A percentile compares a stretch with the other conserved stretches of the same genome.
Conservation (phyloP, 2,329 filamentous ascomycete species). For the Colletotrichum coccodes region DNA sequence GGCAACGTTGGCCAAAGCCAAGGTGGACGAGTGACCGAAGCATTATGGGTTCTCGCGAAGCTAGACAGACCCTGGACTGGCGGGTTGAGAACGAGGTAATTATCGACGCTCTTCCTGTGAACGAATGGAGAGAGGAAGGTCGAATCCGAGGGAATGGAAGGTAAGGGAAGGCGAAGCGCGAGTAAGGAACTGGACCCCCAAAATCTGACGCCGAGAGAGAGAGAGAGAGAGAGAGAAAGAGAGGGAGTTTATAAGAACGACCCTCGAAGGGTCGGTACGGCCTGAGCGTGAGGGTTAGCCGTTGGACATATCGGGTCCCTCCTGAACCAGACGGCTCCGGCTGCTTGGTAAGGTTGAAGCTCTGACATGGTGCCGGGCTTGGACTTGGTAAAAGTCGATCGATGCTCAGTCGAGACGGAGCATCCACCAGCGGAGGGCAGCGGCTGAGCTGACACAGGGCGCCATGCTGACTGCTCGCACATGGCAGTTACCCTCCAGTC, state of each 20-base stretch:
- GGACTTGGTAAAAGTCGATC: slow-evolving; percentile 6
- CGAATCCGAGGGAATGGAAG: neutral
- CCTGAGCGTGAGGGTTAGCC: slow-evolving; percentile 7
- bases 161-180: neutral
- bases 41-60: slow-evolving; percentile 11
- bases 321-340: slow-evolving; percentile 4
- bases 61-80: slow-evolving; percentile 8
- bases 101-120: slow-evolving; percentile 14
- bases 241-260: slow-evolving; percentile 19
- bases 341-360: slow-evolving; percentile 25
- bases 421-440: neutral
- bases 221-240: slow-evolving; percentile 1
- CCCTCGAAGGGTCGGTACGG: neutral
- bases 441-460: slow-evolving; percentile 22
- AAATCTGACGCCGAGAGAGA: neutral
- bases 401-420: slow-evolving; percentile 14
- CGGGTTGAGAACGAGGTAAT: neutral
- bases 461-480: slow-evolving; percentile 27
- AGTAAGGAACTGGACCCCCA: neutral
- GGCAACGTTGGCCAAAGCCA: no score
- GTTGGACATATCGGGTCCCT: neutral
- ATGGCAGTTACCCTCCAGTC: slow-evolving; percentile 17
- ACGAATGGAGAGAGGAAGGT: slow-evolving; percentile 23
- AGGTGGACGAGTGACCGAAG: no score
- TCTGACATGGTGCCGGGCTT: slow-evolving; percentile 22